Evolutionary conservation across 257 asterid species (phyloP).

Genomic region (Euphrasia confusa): DNA sequence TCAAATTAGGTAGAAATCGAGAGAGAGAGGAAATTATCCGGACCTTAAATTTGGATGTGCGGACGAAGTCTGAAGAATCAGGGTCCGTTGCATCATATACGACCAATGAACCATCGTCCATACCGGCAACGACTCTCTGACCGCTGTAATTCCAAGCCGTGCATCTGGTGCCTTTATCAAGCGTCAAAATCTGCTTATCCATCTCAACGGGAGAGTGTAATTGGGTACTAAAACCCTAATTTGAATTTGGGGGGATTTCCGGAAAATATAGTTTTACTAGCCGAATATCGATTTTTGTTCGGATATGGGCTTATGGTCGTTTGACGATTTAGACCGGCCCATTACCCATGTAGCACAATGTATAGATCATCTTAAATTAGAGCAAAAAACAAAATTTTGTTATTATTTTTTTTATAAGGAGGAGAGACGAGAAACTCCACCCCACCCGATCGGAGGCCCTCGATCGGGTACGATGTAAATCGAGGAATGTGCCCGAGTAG

Average conservation of each 20-base stretch:
- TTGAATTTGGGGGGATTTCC: slow-evolving; percentile 26
- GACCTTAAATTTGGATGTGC: background rate
- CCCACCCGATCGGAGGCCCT: no score
- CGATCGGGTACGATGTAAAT: no score
- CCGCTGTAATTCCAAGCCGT: slow-evolving; percentile 83
- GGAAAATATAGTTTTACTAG: background rate
- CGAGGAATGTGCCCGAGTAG: no score
- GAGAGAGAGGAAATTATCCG: background rate
- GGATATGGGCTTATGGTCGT: slow-evolving; percentile 13
- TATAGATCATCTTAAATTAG: no score
- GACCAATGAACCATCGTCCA: slow-evolving; percentile 48
- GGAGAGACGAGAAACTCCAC: no score
- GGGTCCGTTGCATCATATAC: slow-evolving; percentile 34
- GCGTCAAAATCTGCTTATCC: background rate
- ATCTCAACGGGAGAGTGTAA: background rate
- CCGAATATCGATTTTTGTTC: background rate
- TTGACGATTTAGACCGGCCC: no score
- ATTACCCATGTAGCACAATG: no score
- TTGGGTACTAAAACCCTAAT: slow-evolving; percentile 32
- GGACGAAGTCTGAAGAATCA: background rate
- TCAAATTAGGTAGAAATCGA: background rate
- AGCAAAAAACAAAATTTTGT: no score
- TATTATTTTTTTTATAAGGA: no score
- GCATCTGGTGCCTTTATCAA: slow-evolving; percentile 56
- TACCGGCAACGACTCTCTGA: slow-evolving; percentile 70